Conservation (phyloP, 345 rosid genomes). For the Populus nigra region DNA sequence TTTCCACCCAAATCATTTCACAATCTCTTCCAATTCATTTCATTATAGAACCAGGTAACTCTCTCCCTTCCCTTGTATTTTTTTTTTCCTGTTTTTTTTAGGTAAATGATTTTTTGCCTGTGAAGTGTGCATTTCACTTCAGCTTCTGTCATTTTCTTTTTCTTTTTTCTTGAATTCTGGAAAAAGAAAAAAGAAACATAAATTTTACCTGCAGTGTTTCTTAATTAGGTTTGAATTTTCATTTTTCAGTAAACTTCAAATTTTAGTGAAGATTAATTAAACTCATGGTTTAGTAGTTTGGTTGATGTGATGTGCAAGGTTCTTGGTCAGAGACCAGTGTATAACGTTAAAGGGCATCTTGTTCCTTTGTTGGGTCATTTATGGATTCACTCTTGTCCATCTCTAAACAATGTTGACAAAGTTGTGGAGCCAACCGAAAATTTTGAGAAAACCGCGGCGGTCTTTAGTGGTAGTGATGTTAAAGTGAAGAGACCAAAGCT, state of each 20-base stretch:
- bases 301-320: conserved; percentile 59
- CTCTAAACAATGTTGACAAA: conserved; percentile 21
- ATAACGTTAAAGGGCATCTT: conserved; percentile 8
- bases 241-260: neutral
- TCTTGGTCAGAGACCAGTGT: conserved; percentile 28
- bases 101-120: too few relatives aligned
- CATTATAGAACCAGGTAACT: neutral
- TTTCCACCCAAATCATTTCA: conserved; percentile 4
- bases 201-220: neutral
- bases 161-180: neutral
- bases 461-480: conserved; percentile 29
- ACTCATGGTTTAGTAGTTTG: conserved; percentile 55
- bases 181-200: neutral
- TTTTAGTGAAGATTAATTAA: neutral
- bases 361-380: conserved; percentile 24
- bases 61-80: neutral
- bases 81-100: neutral
- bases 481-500: conserved; percentile 66
- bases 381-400: conserved; percentile 46
- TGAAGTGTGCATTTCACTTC: too few relatives aligned
- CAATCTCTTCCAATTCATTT: neutral
- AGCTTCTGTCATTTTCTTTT: neutral
- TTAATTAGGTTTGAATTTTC: neutral
- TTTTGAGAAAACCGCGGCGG: conserved; percentile 21
- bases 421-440: conserved; percentile 22